A percentile compares a stretch with the other conserved stretches of the same genome.
phyloP scores from a whole-genome alignment of 2,329 filamentous ascomycete genomes.

The Diaporthe helianthi region DNA sequence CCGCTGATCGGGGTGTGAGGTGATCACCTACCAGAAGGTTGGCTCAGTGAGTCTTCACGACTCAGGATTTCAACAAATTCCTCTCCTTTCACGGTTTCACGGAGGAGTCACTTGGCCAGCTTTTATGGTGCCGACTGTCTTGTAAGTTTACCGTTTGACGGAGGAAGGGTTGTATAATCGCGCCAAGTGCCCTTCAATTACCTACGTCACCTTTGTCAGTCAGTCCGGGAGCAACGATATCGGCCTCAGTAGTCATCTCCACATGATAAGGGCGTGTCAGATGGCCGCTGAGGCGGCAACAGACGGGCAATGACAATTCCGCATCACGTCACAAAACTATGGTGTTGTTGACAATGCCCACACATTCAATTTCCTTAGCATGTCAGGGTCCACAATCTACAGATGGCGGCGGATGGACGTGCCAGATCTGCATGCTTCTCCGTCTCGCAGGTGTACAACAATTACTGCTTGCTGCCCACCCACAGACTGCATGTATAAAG shows the following conservation, averaged over 20 bases:
- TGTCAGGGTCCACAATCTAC: not conserved
- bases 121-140: not conserved
- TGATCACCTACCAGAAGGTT: not conserved
- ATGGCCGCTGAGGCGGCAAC: not conserved
- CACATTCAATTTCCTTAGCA: not conserved
- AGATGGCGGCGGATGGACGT: too few species aligned
- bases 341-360: slow-evolving; percentile 1
- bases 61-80: not conserved
- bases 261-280: slow-evolving; percentile 22
- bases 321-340: slow-evolving; percentile 3
- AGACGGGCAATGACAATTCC: slow-evolving; percentile 32
- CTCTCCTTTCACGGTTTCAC: not conserved
- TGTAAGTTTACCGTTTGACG: not conserved
- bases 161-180: not conserved
- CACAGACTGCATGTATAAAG: too few species aligned
- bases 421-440: too few species aligned
- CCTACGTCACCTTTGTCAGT: slow-evolving; percentile 31
- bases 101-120: not conserved
- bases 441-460: too few species aligned
- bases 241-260: slow-evolving; percentile 21
- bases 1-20: not conserved
- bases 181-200: not conserved
- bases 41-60: not conserved
- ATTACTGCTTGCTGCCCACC: too few species aligned
- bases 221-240: slow-evolving; percentile 27